Percentiles rank a stretch among this genome's conserved stretches.
Conservation (phyloP, 352 stramenopile species). For the Phytophthora vignae region DNA sequence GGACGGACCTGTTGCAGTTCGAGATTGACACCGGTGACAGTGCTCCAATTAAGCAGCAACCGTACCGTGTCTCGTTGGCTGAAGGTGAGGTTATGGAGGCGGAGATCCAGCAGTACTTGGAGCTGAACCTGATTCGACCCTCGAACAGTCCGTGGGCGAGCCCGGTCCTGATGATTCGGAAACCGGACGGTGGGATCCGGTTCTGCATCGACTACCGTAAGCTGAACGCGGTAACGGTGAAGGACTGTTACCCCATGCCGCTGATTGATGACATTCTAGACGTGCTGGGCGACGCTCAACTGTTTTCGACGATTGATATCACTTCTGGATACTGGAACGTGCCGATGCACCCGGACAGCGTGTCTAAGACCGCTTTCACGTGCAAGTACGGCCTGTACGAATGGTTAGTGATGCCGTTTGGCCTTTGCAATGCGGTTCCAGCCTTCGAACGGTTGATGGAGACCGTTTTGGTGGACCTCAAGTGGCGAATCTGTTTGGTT, state of each 20-base stretch:
- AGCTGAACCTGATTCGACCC: background rate
- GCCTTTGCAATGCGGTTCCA: too few relatives aligned
- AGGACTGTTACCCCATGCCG: conserved; percentile 18
- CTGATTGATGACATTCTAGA: conserved; percentile 25
- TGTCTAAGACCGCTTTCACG: too few relatives aligned
- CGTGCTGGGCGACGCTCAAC: conserved; percentile 1
- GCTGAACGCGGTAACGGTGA: conserved; percentile 15
- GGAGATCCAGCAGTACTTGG: conserved; percentile 11
- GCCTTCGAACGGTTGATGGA: too few relatives aligned
- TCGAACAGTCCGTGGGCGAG: conserved; percentile 12
- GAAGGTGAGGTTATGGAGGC: conserved; percentile 19
- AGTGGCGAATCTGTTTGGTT: too few relatives aligned
- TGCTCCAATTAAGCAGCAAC: conserved; percentile 10
- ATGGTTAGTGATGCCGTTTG: too few relatives aligned
- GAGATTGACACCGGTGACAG: conserved; percentile 3
- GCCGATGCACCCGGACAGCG: too few relatives aligned
- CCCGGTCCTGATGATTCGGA: conserved; percentile 4
- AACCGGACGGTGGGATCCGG: conserved; percentile 2
- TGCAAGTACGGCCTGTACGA: background rate
- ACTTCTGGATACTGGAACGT: conserved; percentile 2
- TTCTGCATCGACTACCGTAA: conserved; percentile 24
- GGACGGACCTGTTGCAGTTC: too few relatives aligned
- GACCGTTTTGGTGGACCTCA: too few relatives aligned
- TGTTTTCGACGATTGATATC: conserved; percentile 16
- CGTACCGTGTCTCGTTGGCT: conserved; percentile 13